Percentiles rank a stretch among this genome's conserved stretches.
Conservation (phyloP, 345 rosid genomes). For the Acer negundo region DNA sequence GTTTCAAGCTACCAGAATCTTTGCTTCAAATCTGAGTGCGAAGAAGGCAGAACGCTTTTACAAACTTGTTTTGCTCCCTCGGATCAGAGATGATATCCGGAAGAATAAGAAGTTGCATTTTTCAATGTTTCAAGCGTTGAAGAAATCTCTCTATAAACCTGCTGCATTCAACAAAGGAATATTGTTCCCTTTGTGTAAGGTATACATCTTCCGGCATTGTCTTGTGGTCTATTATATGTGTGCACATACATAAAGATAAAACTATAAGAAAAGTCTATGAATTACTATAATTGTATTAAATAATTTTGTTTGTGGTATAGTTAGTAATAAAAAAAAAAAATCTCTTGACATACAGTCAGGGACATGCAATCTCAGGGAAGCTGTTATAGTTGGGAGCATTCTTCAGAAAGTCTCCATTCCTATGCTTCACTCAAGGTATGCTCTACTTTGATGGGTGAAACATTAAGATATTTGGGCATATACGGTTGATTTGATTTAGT, state of each 20-base stretch:
- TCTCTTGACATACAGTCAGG: slow-evolving; percentile 66
- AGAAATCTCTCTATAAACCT: slow-evolving; percentile 81
- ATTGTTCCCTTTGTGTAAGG: slow-evolving; percentile 88
- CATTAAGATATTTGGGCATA: neutral
- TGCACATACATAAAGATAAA: neutral
- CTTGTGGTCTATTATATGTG: neutral
- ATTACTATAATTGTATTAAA: too few species aligned
- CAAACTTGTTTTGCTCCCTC: slow-evolving; percentile 83
- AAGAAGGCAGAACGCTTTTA: slow-evolving; percentile 74
- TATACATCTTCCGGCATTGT: slow-evolving; percentile 20
- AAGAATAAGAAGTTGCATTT: slow-evolving; percentile 85
- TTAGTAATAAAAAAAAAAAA: too few species aligned
- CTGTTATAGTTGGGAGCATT: slow-evolving; percentile 87
- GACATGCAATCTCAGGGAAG: slow-evolving; percentile 91
- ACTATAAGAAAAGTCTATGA: neutral
- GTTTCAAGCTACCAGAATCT: slow-evolving; percentile 88
- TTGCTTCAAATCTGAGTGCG: slow-evolving; percentile 72
- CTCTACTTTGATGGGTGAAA: neutral
- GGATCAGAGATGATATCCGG: slow-evolving; percentile 84
- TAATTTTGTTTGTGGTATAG: neutral
- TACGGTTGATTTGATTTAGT: neutral
- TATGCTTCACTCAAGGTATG: slow-evolving; percentile 87
- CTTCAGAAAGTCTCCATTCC: slow-evolving; percentile 86
- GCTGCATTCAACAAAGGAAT: slow-evolving; percentile 95
- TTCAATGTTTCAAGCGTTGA: slow-evolving; percentile 77